These are phyloP conservation scores for Pichia deserticola DNA, from an alignment of 805 yeast genomes.

Conservation along the genomic window DNA sequence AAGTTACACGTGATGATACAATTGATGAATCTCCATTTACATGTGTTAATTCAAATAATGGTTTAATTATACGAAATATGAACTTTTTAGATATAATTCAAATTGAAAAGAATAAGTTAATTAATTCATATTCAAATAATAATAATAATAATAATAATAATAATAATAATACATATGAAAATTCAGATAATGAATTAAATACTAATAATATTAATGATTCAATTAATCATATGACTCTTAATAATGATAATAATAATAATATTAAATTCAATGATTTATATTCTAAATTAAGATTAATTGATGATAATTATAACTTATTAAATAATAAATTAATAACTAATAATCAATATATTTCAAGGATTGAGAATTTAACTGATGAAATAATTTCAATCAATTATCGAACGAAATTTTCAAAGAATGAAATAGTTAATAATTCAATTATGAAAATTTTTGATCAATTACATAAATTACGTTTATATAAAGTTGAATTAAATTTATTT, in stretches of 20 bases:
- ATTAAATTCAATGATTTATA: too few species aligned
- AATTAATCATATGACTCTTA: too few species aligned
- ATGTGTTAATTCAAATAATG: not conserved
- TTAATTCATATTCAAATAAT: not conserved
- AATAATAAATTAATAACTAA: too few species aligned
- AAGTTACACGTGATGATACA: slow-evolving; percentile 24
- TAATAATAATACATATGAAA: not conserved
- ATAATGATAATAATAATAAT: too few species aligned
- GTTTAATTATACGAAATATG: not conserved
- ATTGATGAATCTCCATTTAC: slow-evolving; percentile 14
- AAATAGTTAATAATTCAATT: not conserved
- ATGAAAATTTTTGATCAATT: slow-evolving; percentile 14
- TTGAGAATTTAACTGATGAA: not conserved
- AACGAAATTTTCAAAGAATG: not conserved
- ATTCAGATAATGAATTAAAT: too few species aligned
- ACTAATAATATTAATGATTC: too few species aligned
- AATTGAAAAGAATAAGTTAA: not conserved
- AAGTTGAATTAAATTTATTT: slow-evolving; percentile 7
- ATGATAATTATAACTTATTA: too few species aligned
- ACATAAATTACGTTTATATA: slow-evolving; percentile 8
- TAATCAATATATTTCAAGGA: not conserved
- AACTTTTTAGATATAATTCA: slow-evolving; percentile 4
- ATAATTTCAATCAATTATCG: not conserved
- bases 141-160: not conserved
- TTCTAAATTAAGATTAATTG: too few species aligned